Evolutionary conservation across 2,329 filamentous ascomycete genomes (phyloP).

Genomic region (Amylocarpus encephaloides): DNA sequence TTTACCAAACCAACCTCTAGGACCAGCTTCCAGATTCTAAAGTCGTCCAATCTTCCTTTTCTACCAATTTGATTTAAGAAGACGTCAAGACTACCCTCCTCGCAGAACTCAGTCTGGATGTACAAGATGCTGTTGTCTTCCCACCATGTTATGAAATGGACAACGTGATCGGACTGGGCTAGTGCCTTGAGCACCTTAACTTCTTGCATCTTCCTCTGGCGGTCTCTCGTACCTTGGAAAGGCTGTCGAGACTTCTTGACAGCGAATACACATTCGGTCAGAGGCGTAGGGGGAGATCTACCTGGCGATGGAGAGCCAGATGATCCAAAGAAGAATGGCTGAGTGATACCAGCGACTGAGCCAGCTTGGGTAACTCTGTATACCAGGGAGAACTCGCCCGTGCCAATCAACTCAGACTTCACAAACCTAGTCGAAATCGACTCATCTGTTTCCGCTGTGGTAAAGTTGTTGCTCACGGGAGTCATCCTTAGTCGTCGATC

Average conservation of each 20-base stretch:
- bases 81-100: slow-evolving; percentile 81
- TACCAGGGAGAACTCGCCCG: slow-evolving; percentile 89
- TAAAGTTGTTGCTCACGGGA: slow-evolving; percentile 61
- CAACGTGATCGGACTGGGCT: slow-evolving; percentile 73
- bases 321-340: slow-evolving; percentile 33
- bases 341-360: slow-evolving; percentile 35
- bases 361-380: slow-evolving; percentile 62
- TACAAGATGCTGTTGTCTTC: slow-evolving; percentile 80
- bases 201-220: slow-evolving; percentile 78
- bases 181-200: slow-evolving; percentile 74
- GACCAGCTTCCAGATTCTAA: slow-evolving; percentile 97
- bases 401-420: slow-evolving; percentile 72
- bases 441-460: slow-evolving; percentile 68
- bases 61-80: slow-evolving; percentile 80
- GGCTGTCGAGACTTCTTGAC: slow-evolving; percentile 89
- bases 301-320: slow-evolving; percentile 42
- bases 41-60: slow-evolving; percentile 86
- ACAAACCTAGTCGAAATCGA: slow-evolving; percentile 70
- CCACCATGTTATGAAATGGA: slow-evolving; percentile 82
- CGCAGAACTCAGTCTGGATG: slow-evolving; percentile 96
- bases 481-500: slow-evolving; percentile 58
- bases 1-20: slow-evolving; percentile 77
- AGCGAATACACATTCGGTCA: slow-evolving; percentile 65
- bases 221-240: slow-evolving; percentile 70
- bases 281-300: slow-evolving; percentile 46